Evolutionary conservation across 768 basidiomycete genomes (phyloP), one percentile per base, ranked within the genome.

Genomic region (Hypholoma fasciculare): DNA sequence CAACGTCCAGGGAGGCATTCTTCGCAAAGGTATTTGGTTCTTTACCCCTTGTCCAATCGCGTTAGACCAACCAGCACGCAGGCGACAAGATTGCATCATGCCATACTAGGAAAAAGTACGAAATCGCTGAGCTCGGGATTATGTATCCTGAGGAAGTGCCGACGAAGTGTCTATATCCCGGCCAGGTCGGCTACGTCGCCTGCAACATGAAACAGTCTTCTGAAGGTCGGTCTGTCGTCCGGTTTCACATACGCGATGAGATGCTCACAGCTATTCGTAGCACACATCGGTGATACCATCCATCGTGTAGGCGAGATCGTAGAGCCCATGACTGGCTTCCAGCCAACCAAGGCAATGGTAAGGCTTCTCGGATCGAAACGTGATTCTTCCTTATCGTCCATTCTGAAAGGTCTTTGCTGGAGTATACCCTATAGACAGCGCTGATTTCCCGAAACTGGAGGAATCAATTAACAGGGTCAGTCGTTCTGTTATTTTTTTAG

Each of bases 151-250:
- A 93, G 67, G 93, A 96, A 71, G 77, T 87, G n/a, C 80, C 90
- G 12, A 90, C 88, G 0, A 76, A 75, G 11, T 80, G 78, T 54
- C 74, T 94, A 47, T 80, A 81, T 56, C 83, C 90, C 37, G 92
- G 92, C 6, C 92, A 94, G 73, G 93, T 94, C 16, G 92, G 93
- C 14, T 95, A 86, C 66, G 82, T 93, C 56, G 90, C 94, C 1
- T 98, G 96, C 72, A 96, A 95, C 68, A 98, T 99, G 96, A 99
- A 98, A 71, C 90, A 97, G 64, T 91, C 92, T 9, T 85, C 90
- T 13, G 94, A 98, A 79, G 95, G 95, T 94, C 56, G 43, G 68
- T 42, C 34, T 58, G 19, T 48, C 48, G 19, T 47, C 56, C 27
- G 51, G 26, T 57, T 49, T 34, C 53, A 7, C 39, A 53, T 57